Evolutionary conservation across 1,139 yeast species (phyloP), one percentile per base, ranked within the genome.

Genomic region (Meyerozyma elateridarum): DNA sequence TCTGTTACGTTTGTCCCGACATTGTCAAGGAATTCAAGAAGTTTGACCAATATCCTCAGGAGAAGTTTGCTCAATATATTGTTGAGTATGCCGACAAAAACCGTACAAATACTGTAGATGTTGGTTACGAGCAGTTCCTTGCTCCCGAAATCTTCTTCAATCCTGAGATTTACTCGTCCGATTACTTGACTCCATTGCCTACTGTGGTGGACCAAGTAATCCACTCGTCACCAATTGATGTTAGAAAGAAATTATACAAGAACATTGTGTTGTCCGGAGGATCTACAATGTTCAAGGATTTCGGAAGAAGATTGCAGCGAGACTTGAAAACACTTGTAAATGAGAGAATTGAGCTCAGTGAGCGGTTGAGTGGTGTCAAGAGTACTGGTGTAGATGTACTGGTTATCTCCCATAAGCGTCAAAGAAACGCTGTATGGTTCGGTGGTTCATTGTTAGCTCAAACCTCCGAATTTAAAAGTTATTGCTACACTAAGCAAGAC

Each of bases 81-180:
- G 95, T 88, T 29, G 96, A 89, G 53, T 79, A 80, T 29, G 56
- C 70, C 22, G 91, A 83, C 46, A 77, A 79, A 38, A 77, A 78
- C 48, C 69, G 74, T 32, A 59, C 65, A 36, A 76, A 77, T 32
- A 60, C 66, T 21, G 94, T 91, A 39, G 98, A 91, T 56, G 93
- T 91, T 39, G 99, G 98, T 29, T 91, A 91, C 59, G 99, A 91
- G 64, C 74, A 97, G 47, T 91, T 91, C 59, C 74, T 93, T 59
- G 99, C 98, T 1, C 98, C 98, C 14, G 99, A 93, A 61, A 91
- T 93, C 49, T 93, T 93, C 64, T 93, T 93, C 75, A 88, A 87
- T 56, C 98, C 98, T 9, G 99, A 93, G 59, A 91, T 93, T 46
- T 93, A 94, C 35, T 83, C 95, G 6, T 80, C 95, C 11, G 98